Percentiles rank a stretch among this genome's conserved stretches.
Conservation (phyloP, 2,329 filamentous ascomycete species). For the Trichoderma oligosporum region DNA sequence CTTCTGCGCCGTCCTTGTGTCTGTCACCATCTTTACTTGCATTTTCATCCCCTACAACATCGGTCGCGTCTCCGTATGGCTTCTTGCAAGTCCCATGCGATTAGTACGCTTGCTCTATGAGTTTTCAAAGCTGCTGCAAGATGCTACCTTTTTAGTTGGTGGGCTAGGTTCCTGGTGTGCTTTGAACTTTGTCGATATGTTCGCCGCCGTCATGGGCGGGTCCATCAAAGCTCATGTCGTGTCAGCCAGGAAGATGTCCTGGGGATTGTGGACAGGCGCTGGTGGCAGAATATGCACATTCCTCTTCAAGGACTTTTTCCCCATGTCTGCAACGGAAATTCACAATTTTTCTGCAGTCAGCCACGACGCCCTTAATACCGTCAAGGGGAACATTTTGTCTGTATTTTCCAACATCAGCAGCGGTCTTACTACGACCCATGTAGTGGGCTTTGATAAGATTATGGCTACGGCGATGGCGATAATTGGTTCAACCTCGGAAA, state of each 20-base stretch:
- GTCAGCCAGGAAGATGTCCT: constrained; percentile 38
- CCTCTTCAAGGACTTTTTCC: constrained; percentile 48
- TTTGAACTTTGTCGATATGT: constrained; percentile 39
- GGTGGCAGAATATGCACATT: constrained; percentile 48
- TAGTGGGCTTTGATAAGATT: constrained; percentile 38
- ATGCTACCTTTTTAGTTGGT: constrained; percentile 63
- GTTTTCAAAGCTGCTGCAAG: constrained; percentile 74
- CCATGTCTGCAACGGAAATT: constrained; percentile 58
- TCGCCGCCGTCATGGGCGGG: constrained; percentile 36
- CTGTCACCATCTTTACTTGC: constrained; percentile 77
- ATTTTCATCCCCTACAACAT: constrained; percentile 91
- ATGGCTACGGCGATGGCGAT: constrained; percentile 12
- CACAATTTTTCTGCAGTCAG: constrained; percentile 74
- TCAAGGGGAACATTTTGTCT: constrained; percentile 52
- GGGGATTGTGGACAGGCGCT: constrained; percentile 41
- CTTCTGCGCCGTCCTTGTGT: constrained; percentile 87
- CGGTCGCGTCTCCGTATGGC: constrained; percentile 77
- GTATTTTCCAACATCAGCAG: constrained; percentile 40
- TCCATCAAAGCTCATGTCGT: constrained; percentile 31
- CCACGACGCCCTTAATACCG: constrained; percentile 61
- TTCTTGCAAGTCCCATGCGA: constrained; percentile 74
- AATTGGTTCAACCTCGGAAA: constrained; percentile 20
- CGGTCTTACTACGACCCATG: constrained; percentile 42
- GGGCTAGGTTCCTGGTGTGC: constrained; percentile 50
- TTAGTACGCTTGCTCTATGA: constrained; percentile 70